Base-by-base conservation (phyloP, 2,329 filamentous ascomycete species). In the Venturia oleaginea region DNA sequence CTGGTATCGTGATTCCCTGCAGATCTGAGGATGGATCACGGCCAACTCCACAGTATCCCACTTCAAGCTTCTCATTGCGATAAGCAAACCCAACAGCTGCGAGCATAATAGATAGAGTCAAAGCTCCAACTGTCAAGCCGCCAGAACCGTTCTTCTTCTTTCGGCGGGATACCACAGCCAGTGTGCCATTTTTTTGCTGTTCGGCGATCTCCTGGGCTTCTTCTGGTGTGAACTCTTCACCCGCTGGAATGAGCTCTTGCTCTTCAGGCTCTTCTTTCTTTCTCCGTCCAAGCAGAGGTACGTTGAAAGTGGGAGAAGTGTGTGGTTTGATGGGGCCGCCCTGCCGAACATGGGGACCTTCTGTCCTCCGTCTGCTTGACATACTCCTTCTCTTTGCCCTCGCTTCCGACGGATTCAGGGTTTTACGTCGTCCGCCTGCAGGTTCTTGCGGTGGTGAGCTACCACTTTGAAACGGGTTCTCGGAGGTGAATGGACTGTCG, bases 141-240 rank as follows among this genome's bases (percentile, higher is more conserved):
- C 78, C 74, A 19, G 79, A 75, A 38, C 79, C 76, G 65, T 81
- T 69, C 51, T 70, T 72, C 68, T 79, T 74, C 68, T 78, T 76
- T 30, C 69, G 70, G 13, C 70, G 67, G 10, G 30, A 48, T n/a
- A 38, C 32, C 24, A 51, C 38, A 22, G 32, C 63, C 11, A 46
- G n/a, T 2, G n/a, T 38, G 17, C 30, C 48, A 38, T 40, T 27
- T 37, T 43, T 6, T 15, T 62, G 83, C 27, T 59, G 27, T 24
- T 63, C 82, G n/a, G 87, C 84, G 57, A 96, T 78, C 67, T 92
- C 91, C 15, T 95, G 78, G 68, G 75, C 92, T 89, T 91, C 93
- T 67, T 97, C 91, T 0, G 92, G 90, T 0, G 92, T 96, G 69
- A 97, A 99, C 71, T 99, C 94, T 74, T 97, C 94, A 3, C 90